A percentile compares a stretch with the other conserved stretches of the same genome.
phyloP scores from a whole-genome alignment of 169 alveolate species.

The Eimeria acervulina region DNA sequence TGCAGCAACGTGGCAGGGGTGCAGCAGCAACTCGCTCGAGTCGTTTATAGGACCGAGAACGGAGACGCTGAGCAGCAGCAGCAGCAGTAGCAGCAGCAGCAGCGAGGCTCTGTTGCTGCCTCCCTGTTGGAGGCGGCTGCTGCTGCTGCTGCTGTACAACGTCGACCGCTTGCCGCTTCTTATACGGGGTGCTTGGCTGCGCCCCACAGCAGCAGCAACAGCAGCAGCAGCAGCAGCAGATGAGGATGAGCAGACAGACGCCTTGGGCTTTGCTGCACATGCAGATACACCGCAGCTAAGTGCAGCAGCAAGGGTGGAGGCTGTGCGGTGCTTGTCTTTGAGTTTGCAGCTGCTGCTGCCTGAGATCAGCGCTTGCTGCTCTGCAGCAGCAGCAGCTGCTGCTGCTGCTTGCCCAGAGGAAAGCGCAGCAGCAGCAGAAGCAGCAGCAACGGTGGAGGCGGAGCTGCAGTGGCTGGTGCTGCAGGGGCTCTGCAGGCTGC shows the following conservation, averaged over 20 bases:
- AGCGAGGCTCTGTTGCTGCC: slow-evolving; percentile 33
- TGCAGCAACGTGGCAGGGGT: slow-evolving; percentile 40
- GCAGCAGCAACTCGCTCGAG: slow-evolving; percentile 38
- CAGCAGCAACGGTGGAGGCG: slow-evolving; percentile 30
- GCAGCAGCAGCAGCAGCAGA: background rate
- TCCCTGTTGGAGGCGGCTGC: slow-evolving; percentile 50
- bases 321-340: slow-evolving; percentile 35
- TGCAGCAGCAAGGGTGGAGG: slow-evolving; percentile 58
- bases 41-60: slow-evolving; percentile 22
- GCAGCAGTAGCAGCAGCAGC: slow-evolving; percentile 61
- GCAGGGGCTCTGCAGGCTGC: slow-evolving; percentile 43
- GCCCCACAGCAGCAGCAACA: slow-evolving; percentile 9
- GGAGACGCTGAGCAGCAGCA: slow-evolving; percentile 52
- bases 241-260: background rate
- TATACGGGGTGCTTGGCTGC: background rate
- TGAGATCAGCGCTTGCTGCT: background rate
- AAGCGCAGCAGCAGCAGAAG: too few relatives aligned
- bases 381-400: slow-evolving; percentile 67
- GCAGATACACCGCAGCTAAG: slow-evolving; percentile 49
- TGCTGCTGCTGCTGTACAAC: slow-evolving; percentile 67
- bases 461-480: slow-evolving; percentile 38
- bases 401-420: too few relatives aligned
- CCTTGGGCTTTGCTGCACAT: background rate
- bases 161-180: slow-evolving; percentile 61
- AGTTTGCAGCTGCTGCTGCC: slow-evolving; percentile 62